Percentiles rank a stretch among this genome's conserved stretches.
phyloP scores from a whole-genome alignment of 2,329 filamentous ascomycete genomes.

The Fusarium sp. region DNA sequence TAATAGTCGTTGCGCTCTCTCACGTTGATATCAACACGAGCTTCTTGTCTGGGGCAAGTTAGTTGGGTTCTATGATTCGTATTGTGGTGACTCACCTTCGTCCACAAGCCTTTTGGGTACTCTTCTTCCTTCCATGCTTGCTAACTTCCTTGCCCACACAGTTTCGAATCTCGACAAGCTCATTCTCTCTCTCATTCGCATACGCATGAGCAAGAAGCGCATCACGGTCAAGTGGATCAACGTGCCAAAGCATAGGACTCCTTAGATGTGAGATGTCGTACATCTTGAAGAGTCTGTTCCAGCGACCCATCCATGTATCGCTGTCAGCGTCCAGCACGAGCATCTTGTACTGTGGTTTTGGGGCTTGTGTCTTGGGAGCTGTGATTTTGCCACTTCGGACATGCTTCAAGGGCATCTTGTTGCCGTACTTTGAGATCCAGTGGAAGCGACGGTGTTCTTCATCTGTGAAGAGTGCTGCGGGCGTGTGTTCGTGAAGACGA shows the following conservation, averaged over 20 bases:
- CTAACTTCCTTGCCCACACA: slow-evolving; percentile 84
- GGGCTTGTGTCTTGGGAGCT: not conserved
- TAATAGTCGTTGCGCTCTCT: slow-evolving; percentile 77
- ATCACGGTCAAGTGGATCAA: slow-evolving; percentile 80
- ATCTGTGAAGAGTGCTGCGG: slow-evolving; percentile 84
- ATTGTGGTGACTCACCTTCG: slow-evolving; percentile 54
- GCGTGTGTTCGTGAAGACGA: slow-evolving; percentile 76
- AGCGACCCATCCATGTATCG: slow-evolving; percentile 74
- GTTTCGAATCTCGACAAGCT: slow-evolving; percentile 76
- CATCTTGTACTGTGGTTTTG: slow-evolving; percentile 55
- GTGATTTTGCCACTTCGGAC: slow-evolving; percentile 51
- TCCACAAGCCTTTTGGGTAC: slow-evolving; percentile 49
- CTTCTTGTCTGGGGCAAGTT: slow-evolving; percentile 50
- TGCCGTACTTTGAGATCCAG: slow-evolving; percentile 76
- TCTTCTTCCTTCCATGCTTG: slow-evolving; percentile 80
- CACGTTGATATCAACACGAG: slow-evolving; percentile 68
- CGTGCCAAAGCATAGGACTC: slow-evolving; percentile 86
- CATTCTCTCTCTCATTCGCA: slow-evolving; percentile 66
- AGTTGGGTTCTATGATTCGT: not conserved
- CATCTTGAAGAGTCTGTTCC: slow-evolving; percentile 75
- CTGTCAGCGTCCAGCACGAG: slow-evolving; percentile 75
- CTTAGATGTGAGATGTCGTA: slow-evolving; percentile 78
- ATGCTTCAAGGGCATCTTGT: slow-evolving; percentile 67
- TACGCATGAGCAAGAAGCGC: slow-evolving; percentile 77
- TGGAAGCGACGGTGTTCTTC: slow-evolving; percentile 85